Percentiles rank a stretch among this genome's conserved stretches.
Evolutionary conservation across 768 basidiomycete species (phyloP).

Genomic region (Lactarius psammicola): DNA sequence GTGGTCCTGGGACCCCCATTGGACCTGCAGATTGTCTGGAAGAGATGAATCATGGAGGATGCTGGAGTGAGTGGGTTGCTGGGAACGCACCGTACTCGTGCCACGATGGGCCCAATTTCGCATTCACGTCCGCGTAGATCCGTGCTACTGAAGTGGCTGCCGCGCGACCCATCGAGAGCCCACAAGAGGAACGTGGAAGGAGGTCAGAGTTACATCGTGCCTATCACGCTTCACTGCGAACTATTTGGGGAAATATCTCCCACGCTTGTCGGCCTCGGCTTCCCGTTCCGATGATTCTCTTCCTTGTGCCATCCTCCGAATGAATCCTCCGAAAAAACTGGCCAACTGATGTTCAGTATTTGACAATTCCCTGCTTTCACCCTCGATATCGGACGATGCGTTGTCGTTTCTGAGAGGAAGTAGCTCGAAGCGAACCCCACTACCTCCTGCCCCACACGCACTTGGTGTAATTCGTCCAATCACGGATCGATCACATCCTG

Average conservation of each 20-base stretch:
- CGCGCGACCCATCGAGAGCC: constrained; percentile 60
- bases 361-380: constrained; percentile 53
- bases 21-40: constrained; percentile 91
- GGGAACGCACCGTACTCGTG: constrained; percentile 82
- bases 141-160: constrained; percentile 77
- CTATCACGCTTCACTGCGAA: neutral
- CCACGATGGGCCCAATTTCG: constrained; percentile 85
- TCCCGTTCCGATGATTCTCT: constrained; percentile 6
- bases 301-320: neutral
- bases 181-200: constrained; percentile 17
- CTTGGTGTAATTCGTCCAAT: constrained; percentile 60
- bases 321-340: constrained; percentile 41
- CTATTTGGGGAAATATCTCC: constrained; percentile 15
- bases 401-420: constrained; percentile 32
- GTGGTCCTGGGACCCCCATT: constrained; percentile 96
- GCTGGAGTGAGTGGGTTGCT: constrained; percentile 6
- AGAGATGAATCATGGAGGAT: constrained; percentile 18
- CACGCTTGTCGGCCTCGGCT: constrained; percentile 7
- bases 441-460: constrained; percentile 28
- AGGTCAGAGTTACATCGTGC: constrained; percentile 16
- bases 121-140: constrained; percentile 87
- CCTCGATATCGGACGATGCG: constrained; percentile 49
- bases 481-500: constrained; percentile 58
- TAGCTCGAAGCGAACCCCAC: constrained; percentile 11
- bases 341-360: constrained; percentile 57